Conservation (phyloP, 1,284 basidiomycete genomes). For the Ustilago xerochloae region DNA sequence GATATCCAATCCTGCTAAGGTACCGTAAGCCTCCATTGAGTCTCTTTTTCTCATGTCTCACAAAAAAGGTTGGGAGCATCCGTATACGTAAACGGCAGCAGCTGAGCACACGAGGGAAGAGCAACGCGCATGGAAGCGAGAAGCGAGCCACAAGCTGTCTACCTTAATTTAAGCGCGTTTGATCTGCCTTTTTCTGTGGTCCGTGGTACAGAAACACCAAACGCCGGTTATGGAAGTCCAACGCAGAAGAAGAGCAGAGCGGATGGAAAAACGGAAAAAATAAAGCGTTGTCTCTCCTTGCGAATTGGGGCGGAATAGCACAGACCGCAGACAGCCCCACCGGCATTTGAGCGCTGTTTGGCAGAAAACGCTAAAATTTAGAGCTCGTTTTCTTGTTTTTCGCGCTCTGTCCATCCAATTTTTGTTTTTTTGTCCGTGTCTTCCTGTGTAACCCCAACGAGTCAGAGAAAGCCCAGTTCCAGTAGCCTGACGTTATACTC, state of each 20-base stretch:
- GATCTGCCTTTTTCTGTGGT: neutral
- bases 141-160: neutral
- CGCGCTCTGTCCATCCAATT: neutral
- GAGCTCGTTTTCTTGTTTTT: constrained; percentile 6
- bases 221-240: too few relatives aligned
- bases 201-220: too few relatives aligned
- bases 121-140: constrained; percentile 2
- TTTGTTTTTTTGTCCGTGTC: neutral
- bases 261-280: neutral
- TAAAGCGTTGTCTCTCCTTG: neutral
- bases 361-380: constrained; percentile 2
- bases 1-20: too few relatives aligned
- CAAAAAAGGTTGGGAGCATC: neutral
- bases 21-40: too few relatives aligned
- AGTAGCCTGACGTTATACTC: neutral
- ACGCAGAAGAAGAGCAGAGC: too few relatives aligned
- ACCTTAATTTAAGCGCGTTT: neutral
- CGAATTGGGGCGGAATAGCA: too few relatives aligned
- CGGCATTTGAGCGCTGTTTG: constrained; percentile 15
- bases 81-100: neutral
- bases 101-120: too few relatives aligned
- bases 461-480: neutral
- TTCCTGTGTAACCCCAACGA: neutral
- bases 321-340: too few relatives aligned
- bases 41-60: neutral